Base-by-base conservation (phyloP, 2,329 filamentous ascomycete species). In the Trichoderma sp. region DNA sequence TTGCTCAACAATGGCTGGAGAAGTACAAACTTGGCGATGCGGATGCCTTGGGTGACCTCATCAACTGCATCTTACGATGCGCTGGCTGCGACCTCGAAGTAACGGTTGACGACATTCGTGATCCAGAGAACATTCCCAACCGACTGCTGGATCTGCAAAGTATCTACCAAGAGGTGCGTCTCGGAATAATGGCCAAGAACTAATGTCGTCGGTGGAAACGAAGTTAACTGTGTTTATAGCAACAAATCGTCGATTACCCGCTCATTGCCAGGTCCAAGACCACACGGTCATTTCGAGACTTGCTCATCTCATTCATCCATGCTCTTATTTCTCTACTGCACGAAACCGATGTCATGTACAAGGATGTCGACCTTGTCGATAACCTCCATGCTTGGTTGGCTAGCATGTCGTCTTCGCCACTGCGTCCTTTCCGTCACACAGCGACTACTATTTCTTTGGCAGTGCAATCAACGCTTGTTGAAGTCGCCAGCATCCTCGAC, bases 401-500 rank as follows among this genome's bases (percentile, higher is more conserved):
- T 49, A 91, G 92, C 69, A 93, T 99, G 91, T 96, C 95, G 3
- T 96, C 93, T 4, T 94, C 94, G 0, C 86, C 89, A 4, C 90
- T 95, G 71, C 89, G 96, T 67, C 94, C 96, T 1, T 97, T 99
- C 80, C 88, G 96, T 72, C 96, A 99, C 79, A 99, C 96, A 0
- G 92, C 94, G 0, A 97, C 95, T 1, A 90, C 96, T 0, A 90
- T 95, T 28, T 90, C 92, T 1, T 83, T 98, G 39, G 87, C 92
- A 18, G 90, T 97, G 72, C 90, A 92, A 68, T 93, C 89, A 39
- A 88, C 92, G 0, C 83, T 98, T 30, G 94, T 93, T 71, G 85
- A 88, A 58, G 85, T 95, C 39, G 91, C 91, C 13, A 87, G 87
- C 66, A 87, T 90, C 37, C 85, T 96, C 32, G 89, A 91, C 59